Base-by-base conservation (phyloP, 768 basidiomycete genomes). In the Mycena rosella region DNA sequence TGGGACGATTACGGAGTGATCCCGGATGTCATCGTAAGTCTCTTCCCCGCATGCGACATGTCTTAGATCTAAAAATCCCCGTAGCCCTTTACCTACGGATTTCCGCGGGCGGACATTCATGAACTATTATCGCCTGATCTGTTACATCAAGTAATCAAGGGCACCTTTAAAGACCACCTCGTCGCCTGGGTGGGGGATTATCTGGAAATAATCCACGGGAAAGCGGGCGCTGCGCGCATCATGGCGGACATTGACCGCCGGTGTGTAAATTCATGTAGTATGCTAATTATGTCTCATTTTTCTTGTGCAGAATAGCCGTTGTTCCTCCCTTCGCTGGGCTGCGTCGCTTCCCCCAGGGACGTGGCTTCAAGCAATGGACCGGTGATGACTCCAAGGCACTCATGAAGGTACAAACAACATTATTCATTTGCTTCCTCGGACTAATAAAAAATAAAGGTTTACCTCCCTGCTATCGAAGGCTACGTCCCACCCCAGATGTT, bases 381-480 rank as follows among this genome's bases (percentile, higher is more conserved):
- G 75, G 80, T 2, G 65, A 82, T 47, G 77, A 83, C n/a, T 82
- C 77, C 2, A 83, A 83, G 40, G 79, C 74, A 0, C 52, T 81
- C 14, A 82, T 83, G 78, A 82, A 81, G 76, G 79, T 80, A 34
- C n/a, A 45, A 34, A 6, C 20, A 56, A 49, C 52, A 30, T 6
- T 1, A 38, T 29, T n/a, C 45, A 5, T 38, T 34, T 34, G 7
- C 6, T 13, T 34, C 7, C 32, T 6, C 32, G n/a, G n/a, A n/a
- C n/a, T 34, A 5, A 34, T 5, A n/a, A 10, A 17, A 38, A 38
- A 38, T 38, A 7, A 7, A 77, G 73, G 76, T 78, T 9, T 73
- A 64, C 64, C 65, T 74, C 20, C 69, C 74, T 1, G 74, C 74
- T 6, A n/a, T n/a, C n/a, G n/a, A n/a, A n/a, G n/a, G n/a, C n/a